Percentiles rank a stretch among this genome's conserved stretches.
Evolutionary conservation across 192 early-diverging fungal genomes (phyloP).

Genomic region (Umbelopsis ramanniana): DNA sequence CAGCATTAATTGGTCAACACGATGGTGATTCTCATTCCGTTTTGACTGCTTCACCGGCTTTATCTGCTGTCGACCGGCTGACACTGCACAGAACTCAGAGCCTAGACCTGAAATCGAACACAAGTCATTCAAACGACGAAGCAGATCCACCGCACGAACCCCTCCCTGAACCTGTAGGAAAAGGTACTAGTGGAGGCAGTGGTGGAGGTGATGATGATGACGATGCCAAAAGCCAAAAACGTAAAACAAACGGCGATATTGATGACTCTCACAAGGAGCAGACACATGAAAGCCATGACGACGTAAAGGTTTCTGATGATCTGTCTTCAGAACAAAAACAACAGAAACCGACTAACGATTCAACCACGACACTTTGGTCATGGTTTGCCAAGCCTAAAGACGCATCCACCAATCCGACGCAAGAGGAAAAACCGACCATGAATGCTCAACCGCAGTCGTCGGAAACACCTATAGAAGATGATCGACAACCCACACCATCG

Average conservation of each 20-base stretch:
- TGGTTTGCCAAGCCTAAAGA: slow-evolving; percentile 8
- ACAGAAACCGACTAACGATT: neutral
- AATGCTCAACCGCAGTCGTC: neutral
- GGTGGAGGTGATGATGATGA: neutral
- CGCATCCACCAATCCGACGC: neutral
- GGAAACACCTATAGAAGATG: neutral
- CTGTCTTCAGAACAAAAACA: neutral
- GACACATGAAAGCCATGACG: neutral
- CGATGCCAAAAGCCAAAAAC: neutral
- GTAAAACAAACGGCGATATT: neutral
- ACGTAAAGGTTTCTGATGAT: neutral
- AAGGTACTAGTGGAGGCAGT: neutral
- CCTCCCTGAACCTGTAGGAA: neutral
- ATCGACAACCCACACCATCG: neutral
- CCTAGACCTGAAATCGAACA: slow-evolving; percentile 1
- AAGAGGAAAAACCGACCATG: neutral
- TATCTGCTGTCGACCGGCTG: neutral
- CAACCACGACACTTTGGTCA: neutral
- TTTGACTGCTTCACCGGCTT: slow-evolving; percentile 4
- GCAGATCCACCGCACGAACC: neutral
- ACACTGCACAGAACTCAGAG: slow-evolving; percentile 6
- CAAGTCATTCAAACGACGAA: neutral
- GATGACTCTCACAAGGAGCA: neutral
- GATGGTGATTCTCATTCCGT: slow-evolving; percentile 4
- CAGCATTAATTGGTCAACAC: neutral